Percentiles rank a stretch among this genome's conserved stretches.
These are phyloP conservation scores for Penicillium brevicompactum DNA, from an alignment of 2,329 filamentous ascomycete genomes.

Conservation along the genomic window DNA sequence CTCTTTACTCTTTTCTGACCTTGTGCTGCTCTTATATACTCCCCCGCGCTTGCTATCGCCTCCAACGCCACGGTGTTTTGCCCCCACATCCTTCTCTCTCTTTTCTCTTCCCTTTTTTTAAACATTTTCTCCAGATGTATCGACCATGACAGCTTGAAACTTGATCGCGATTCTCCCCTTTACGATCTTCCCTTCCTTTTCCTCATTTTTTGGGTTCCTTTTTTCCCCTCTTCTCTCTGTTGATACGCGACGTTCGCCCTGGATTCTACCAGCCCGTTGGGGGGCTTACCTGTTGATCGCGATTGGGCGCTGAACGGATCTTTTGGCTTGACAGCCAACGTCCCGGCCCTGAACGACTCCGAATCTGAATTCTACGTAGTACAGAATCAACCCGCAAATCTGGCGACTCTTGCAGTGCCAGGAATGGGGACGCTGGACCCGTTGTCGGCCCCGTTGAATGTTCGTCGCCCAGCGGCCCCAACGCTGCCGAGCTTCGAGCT, in stretches of 20 bases:
- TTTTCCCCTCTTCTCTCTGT: conserved; percentile 17
- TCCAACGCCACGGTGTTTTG: conserved; percentile 20
- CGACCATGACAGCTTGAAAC: conserved; percentile 17
- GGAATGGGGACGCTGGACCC: conserved; percentile 65
- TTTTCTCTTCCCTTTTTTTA: neutral
- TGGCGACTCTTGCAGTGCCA: conserved; percentile 65
- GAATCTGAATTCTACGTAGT: conserved; percentile 43
- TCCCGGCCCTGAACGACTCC: conserved; percentile 38
- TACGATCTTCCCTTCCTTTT: neutral
- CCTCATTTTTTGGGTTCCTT: neutral
- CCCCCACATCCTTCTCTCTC: conserved; percentile 6
- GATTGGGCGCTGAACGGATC: conserved; percentile 49
- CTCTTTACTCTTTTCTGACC: neutral
- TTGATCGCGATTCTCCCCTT: neutral
- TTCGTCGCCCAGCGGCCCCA: conserved; percentile 69
- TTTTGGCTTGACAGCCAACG: conserved; percentile 22
- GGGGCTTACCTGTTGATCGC: conserved; percentile 50
- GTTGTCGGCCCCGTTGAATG: conserved; percentile 66
- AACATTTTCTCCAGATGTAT: conserved; percentile 18
- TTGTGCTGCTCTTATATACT: conserved; percentile 1
- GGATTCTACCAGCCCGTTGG: conserved; percentile 52
- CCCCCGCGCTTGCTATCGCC: conserved; percentile 21
- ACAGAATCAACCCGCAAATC: conserved; percentile 54
- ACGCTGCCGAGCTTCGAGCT: conserved; percentile 71
- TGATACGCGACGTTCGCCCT: conserved; percentile 44